Percentiles rank a stretch among this genome's conserved stretches.
phyloP scores from a whole-genome alignment of 108 stramenopile genomes.

The Chaetoceros tenuissimus region DNA sequence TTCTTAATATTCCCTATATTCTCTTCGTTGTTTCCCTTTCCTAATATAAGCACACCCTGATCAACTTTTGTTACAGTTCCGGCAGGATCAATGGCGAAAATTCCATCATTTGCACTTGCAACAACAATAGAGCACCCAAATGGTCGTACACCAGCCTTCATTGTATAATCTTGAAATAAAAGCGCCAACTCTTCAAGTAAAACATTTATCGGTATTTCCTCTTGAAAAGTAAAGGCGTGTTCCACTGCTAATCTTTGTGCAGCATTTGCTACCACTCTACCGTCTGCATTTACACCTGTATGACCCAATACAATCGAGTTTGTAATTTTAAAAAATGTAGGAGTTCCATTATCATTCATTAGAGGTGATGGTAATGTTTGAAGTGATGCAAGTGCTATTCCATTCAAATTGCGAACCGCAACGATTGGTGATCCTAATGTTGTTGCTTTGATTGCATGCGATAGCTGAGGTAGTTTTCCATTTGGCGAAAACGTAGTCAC shows the following conservation, averaged over 20 bases:
- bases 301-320: conserved; percentile 44
- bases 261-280: conserved; percentile 50
- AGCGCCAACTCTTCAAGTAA: conserved; percentile 56
- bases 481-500: conserved; percentile 91
- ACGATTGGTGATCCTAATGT: conserved; percentile 61
- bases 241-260: conserved; percentile 61
- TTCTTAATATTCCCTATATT: too few species aligned
- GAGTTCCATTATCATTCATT: conserved; percentile 65
- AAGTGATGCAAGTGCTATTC: conserved; percentile 30
- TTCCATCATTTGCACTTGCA: conserved; percentile 1
- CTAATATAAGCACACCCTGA: background rate
- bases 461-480: conserved; percentile 91
- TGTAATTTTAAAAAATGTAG: conserved; percentile 47
- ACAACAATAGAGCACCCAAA: conserved; percentile 69
- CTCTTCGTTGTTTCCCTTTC: background rate
- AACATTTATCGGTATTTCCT: conserved; percentile 41
- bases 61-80: conserved; percentile 24
- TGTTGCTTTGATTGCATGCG: conserved; percentile 73
- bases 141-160: conserved; percentile 62
- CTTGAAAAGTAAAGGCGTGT: conserved; percentile 63
- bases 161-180: conserved; percentile 71
- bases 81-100: conserved; percentile 71
- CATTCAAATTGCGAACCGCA: conserved; percentile 23
- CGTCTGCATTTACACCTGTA: conserved; percentile 71
- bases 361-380: conserved; percentile 53